A percentile compares a stretch with the other conserved stretches of the same genome.
Conservation (phyloP, 305 asterid genomes). For the Ajuga reptans region DNA sequence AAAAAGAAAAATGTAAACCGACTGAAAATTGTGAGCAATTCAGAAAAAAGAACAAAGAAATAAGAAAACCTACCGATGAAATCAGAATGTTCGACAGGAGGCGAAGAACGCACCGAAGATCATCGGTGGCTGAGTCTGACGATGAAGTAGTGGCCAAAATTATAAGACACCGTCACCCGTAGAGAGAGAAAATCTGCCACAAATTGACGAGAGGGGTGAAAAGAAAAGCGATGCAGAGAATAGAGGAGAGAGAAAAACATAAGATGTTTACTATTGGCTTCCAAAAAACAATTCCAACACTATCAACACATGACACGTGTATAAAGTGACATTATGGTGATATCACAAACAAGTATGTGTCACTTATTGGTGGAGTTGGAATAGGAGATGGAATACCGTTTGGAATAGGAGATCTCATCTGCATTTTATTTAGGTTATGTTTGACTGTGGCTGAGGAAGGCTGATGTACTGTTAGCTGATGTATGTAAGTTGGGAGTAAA, state of each 20-base stretch:
- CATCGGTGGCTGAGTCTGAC: constrained; percentile 30
- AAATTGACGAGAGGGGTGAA: constrained; percentile 15
- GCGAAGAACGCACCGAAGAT: constrained; percentile 28
- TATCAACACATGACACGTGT: too few species aligned
- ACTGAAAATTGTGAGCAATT: neutral
- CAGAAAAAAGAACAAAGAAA: neutral
- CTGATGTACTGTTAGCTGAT: too few species aligned
- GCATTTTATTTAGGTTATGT: too few species aligned
- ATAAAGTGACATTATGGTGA: too few species aligned
- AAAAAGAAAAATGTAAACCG: neutral
- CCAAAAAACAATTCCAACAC: too few species aligned
- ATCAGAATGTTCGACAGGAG: constrained; percentile 18
- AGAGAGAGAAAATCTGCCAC: neutral
- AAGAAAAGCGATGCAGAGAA: neutral
- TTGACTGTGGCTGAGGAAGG: too few species aligned
- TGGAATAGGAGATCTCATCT: too few species aligned
- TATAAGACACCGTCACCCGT: constrained; percentile 2
- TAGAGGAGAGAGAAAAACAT: neutral
- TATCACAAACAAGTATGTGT: too few species aligned
- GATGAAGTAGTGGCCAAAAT: constrained; percentile 21
- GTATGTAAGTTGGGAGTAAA: too few species aligned
- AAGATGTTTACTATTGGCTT: neutral
- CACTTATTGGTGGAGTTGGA: too few species aligned
- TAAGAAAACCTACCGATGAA: neutral
- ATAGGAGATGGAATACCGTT: too few species aligned